Evolutionary conservation across 2,329 filamentous ascomycete genomes (phyloP).

Genomic region (Achaetomium macrosporum): DNA sequence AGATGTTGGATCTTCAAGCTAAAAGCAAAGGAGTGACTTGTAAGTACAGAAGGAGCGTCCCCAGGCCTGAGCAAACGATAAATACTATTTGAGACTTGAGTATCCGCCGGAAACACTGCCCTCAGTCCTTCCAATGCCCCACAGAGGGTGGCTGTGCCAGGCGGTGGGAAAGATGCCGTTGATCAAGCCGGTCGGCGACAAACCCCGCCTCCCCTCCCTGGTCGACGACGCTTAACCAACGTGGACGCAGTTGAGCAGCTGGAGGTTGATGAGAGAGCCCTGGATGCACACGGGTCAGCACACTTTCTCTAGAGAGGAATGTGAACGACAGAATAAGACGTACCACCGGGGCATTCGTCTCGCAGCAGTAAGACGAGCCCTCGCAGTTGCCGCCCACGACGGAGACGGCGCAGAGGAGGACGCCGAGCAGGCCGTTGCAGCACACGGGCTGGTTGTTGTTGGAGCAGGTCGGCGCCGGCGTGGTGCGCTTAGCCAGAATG

Average conservation of each 20-base stretch:
- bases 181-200: no score
- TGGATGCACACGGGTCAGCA: neutral
- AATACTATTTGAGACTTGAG: neutral
- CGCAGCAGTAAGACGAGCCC: slow-evolving; percentile 8
- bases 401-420: neutral
- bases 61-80: neutral
- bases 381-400: neutral
- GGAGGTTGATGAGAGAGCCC: slow-evolving; percentile 2
- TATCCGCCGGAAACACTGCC: neutral
- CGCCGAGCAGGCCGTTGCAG: slow-evolving; percentile 2
- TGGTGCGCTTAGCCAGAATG: neutral
- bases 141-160: neutral
- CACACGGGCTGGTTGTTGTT: slow-evolving; percentile 1
- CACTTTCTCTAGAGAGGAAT: neutral
- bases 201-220: no score
- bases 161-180: no score
- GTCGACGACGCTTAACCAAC: neutral
- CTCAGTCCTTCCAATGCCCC: neutral
- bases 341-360: neutral
- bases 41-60: neutral
- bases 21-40: no score
- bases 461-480: neutral
- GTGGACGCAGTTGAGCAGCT: slow-evolving; percentile 11
- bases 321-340: neutral
- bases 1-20: no score